phyloP scores from a whole-genome alignment of 2,329 filamentous ascomycete genomes.

The Verticillium zaregamsianum region DNA sequence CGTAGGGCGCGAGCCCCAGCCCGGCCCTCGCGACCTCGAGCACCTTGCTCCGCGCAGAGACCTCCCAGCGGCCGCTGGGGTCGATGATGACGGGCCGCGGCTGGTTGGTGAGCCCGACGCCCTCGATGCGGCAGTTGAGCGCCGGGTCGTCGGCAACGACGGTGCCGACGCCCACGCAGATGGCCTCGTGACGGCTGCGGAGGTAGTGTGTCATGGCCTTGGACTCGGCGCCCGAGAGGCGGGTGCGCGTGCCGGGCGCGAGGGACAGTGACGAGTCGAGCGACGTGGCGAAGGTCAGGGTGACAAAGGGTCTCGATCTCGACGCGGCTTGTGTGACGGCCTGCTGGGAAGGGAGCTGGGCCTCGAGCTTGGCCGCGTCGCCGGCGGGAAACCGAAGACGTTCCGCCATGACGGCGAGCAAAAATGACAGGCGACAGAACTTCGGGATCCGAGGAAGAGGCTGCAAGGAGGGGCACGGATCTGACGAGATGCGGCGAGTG shows the following conservation, averaged over 20 bases:
- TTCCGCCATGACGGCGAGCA: conserved; percentile 18
- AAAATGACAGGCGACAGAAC: too few relatives aligned
- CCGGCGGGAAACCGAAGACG: conserved; percentile 13
- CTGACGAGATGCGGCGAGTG: too few relatives aligned
- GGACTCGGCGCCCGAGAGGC: conserved; percentile 74
- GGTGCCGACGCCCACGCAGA: conserved; percentile 80
- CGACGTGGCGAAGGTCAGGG: conserved; percentile 86
- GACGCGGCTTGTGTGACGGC: conserved; percentile 4
- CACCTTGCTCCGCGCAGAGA: conserved; percentile 57
- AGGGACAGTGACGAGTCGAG: conserved; percentile 79
- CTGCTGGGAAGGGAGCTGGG: conserved; percentile 21
- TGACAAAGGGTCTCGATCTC: conserved; percentile 49
- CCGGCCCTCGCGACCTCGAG: conserved; percentile 60
- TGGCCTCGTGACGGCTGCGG: conserved; percentile 76
- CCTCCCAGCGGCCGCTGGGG: conserved; percentile 69
- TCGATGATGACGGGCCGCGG: conserved; percentile 82
- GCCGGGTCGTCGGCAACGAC: conserved; percentile 80
- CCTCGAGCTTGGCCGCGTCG: conserved; percentile 22
- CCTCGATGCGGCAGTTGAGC: conserved; percentile 73
- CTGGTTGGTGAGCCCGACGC: conserved; percentile 52
- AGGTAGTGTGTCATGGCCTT: conserved; percentile 94
- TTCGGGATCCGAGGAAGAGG: too few relatives aligned
- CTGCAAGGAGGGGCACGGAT: too few relatives aligned
- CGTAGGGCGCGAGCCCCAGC: conserved; percentile 67
- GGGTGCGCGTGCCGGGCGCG: conserved; percentile 73